Evolutionary conservation across 768 basidiomycete species (phyloP).

Genomic region (Mycena pura): DNA sequence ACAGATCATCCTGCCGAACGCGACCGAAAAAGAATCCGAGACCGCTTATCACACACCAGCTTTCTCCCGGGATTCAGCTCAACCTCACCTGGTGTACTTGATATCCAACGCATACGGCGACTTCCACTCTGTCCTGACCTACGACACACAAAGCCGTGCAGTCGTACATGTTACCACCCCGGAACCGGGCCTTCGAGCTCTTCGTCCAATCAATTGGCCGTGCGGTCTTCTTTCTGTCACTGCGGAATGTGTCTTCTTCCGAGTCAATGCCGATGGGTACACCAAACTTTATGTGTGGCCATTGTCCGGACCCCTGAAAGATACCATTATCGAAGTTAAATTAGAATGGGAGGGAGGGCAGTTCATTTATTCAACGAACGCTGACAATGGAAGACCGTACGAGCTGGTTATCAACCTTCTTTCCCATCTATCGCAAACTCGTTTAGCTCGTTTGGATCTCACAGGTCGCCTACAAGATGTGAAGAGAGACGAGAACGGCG

Average conservation of each 20-base stretch:
- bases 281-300: constrained; percentile 36
- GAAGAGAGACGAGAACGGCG: constrained; percentile 29
- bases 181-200: constrained; percentile 35
- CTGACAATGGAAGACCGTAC: constrained; percentile 38
- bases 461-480: constrained; percentile 26
- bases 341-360: constrained; percentile 39
- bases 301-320: constrained; percentile 35
- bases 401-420: constrained; percentile 40
- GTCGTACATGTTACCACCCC: constrained; percentile 48
- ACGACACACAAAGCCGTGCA: constrained; percentile 36
- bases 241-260: constrained; percentile 37
- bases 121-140: constrained; percentile 43
- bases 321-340: constrained; percentile 40
- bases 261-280: constrained; percentile 49
- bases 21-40: constrained; percentile 37
- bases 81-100: constrained; percentile 40
- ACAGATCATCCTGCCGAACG: constrained; percentile 41
- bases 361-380: constrained; percentile 38
- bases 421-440: constrained; percentile 39
- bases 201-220: constrained; percentile 45
- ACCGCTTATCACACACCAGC: constrained; percentile 24
- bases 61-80: constrained; percentile 41
- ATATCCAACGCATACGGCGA: constrained; percentile 47
- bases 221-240: constrained; percentile 34
- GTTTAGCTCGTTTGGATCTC: constrained; percentile 41